Evolutionary conservation across 306 rosid species (phyloP).

Genomic region (Acacia melanoxylon): DNA sequence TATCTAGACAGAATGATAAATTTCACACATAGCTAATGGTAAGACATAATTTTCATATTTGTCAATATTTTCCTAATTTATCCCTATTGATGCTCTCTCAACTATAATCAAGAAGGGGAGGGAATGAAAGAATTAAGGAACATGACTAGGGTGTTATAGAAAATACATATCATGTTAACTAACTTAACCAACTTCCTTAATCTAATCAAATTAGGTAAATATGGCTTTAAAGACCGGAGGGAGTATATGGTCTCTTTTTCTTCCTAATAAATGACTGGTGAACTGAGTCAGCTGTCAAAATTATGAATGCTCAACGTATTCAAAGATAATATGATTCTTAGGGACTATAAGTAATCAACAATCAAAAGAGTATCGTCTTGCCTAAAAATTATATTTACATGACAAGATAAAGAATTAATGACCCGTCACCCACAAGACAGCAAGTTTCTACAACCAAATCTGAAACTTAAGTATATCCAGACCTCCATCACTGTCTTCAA

Average conservation of each 20-base stretch:
- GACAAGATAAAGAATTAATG: neutral
- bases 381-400: neutral
- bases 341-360: conserved; percentile 6
- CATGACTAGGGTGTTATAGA: too few relatives aligned
- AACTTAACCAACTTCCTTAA: too few relatives aligned
- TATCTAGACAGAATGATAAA: conserved; percentile 2
- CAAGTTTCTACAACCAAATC: neutral
- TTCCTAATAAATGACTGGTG: neutral
- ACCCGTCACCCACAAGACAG: neutral
- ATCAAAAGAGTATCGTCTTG: conserved; percentile 5
- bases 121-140: too few relatives aligned
- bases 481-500: conserved; percentile 70
- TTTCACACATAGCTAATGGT: neutral
- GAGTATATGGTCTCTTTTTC: neutral
- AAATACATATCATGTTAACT: too few relatives aligned
- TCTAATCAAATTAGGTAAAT: too few relatives aligned
- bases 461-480: conserved; percentile 41
- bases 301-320: neutral
- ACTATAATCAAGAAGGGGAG: too few relatives aligned
- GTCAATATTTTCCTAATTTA: too few relatives aligned
- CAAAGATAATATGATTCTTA: conserved; percentile 14
- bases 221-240: too few relatives aligned
- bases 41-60: too few relatives aligned
- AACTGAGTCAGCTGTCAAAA: neutral
- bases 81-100: too few relatives aligned